A percentile compares a stretch with the other conserved stretches of the same genome.
Conservation (phyloP, 176 grass and related monocot genomes). For the Oryza nivara region DNA sequence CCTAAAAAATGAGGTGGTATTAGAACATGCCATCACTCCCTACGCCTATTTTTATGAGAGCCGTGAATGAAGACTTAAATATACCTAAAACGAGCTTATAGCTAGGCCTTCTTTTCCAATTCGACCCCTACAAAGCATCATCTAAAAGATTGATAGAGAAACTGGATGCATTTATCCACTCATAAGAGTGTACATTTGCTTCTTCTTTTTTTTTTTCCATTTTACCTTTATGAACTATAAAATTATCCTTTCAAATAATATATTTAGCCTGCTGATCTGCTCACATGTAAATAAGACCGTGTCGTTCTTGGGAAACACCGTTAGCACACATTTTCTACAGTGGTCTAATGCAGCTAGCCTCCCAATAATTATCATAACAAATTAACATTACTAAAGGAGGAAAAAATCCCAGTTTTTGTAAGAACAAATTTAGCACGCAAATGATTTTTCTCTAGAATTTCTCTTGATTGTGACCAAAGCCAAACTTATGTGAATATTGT, state of each 20-base stretch:
- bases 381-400: neutral
- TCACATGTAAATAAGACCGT: neutral
- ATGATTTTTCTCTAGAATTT: neutral
- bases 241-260: neutral
- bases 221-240: neutral
- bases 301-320: neutral
- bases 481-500: slow-evolving; percentile 45
- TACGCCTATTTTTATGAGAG: too few species aligned
- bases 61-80: neutral
- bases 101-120: too few species aligned
- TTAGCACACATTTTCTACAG: neutral
- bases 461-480: slow-evolving; percentile 20
- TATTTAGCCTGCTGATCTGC: neutral
- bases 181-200: neutral
- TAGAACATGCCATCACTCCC: too few species aligned
- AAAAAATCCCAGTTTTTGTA: slow-evolving; percentile 2
- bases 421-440: neutral
- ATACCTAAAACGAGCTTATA: too few species aligned
- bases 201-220: neutral
- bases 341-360: neutral
- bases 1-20: too few species aligned
- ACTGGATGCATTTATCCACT: neutral
- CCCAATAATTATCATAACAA: neutral
- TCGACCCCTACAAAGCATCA: too few species aligned
- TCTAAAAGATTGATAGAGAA: too few species aligned